Evolutionary conservation across 1,284 basidiomycete species (phyloP).

Genomic region (Moesziomyces sp.): DNA sequence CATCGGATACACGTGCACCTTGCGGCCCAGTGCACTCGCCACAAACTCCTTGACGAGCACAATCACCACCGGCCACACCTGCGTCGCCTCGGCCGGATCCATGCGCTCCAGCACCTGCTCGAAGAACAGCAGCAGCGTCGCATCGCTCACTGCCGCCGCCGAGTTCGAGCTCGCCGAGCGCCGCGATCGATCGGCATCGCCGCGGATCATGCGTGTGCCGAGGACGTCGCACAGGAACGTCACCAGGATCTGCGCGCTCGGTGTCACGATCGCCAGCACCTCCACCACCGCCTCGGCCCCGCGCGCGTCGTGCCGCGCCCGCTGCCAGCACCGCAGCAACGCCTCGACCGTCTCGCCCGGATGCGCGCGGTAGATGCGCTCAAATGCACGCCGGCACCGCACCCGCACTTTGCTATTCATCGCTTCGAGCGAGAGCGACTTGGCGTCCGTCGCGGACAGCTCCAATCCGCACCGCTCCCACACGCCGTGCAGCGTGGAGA

Average conservation of each 20-base stretch:
- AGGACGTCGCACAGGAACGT: conserved; percentile 83
- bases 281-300: conserved; percentile 73
- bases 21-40: conserved; percentile 60
- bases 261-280: conserved; percentile 82
- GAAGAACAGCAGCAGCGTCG: conserved; percentile 79
- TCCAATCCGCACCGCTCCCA: conserved; percentile 35
- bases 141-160: conserved; percentile 17
- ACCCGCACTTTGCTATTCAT: conserved; percentile 29
- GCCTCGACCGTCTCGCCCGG: conserved; percentile 84
- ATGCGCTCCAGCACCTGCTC: conserved; percentile 86
- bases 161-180: conserved; percentile 5
- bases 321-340: conserved; percentile 80
- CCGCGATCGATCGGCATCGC: conserved; percentile 69
- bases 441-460: conserved; percentile 29
- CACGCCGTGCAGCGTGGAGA: conserved; percentile 49
- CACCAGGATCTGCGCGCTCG: conserved; percentile 87
- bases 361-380: conserved; percentile 84
- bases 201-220: conserved; percentile 66
- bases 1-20: conserved; percentile 76
- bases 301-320: not conserved
- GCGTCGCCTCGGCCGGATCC: conserved; percentile 87
- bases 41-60: conserved; percentile 83
- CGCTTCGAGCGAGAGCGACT: conserved; percentile 40
- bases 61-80: conserved; percentile 82
- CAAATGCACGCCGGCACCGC: conserved; percentile 70